These are phyloP conservation scores for Nicotiana paniculata DNA, from an alignment of 257 asterid species.

Conservation along the genomic window DNA sequence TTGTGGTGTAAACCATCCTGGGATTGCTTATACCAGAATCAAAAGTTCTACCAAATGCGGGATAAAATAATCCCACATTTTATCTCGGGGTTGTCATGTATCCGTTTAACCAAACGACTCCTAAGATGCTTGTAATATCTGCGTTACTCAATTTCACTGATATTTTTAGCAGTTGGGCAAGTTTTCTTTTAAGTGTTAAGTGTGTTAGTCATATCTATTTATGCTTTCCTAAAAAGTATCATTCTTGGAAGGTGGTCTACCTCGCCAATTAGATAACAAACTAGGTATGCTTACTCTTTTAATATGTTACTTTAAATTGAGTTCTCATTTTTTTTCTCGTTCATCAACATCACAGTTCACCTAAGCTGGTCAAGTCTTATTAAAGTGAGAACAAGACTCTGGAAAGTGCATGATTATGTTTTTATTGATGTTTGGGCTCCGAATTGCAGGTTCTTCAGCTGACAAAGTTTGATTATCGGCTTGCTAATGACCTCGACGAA, in stretches of 20 bases:
- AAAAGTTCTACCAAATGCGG: too few species aligned
- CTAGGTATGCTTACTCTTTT: not conserved
- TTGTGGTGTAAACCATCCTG: too few species aligned
- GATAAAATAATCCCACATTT: too few species aligned
- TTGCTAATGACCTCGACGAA: slow-evolving; percentile 77
- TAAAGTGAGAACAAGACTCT: not conserved
- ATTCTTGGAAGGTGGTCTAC: not conserved
- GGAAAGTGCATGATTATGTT: not conserved
- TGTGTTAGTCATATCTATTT: not conserved
- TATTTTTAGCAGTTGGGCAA: not conserved
- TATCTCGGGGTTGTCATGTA: too few species aligned
- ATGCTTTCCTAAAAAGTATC: not conserved
- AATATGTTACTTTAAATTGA: not conserved
- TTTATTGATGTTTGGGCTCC: not conserved
- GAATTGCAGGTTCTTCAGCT: slow-evolving; percentile 84
- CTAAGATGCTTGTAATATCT: not conserved
- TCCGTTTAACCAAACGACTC: too few species aligned
- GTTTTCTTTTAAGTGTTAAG: not conserved
- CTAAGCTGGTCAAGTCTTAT: not conserved
- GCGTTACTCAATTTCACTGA: not conserved
- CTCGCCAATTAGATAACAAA: not conserved
- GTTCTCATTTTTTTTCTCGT: not conserved
- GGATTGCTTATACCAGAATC: too few species aligned
- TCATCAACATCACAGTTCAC: not conserved
- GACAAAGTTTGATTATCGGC: slow-evolving; percentile 98